phyloP scores from a whole-genome alignment of 208 protist genomes.

The Trypanosoma cruzi region DNA sequence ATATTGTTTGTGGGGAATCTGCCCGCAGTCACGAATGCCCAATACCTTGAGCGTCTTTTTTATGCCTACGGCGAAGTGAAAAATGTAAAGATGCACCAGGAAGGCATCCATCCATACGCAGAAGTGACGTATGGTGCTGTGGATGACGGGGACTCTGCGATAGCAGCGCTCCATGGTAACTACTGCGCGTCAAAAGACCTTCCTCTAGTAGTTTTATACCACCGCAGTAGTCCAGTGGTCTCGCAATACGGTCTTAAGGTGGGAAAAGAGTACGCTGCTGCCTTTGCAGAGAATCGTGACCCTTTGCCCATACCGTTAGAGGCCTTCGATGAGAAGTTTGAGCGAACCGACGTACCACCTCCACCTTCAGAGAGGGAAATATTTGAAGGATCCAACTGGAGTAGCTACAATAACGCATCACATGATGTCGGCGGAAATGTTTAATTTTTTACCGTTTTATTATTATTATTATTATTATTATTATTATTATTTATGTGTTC shows the following conservation, averaged over 20 bases:
- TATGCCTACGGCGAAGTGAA: conserved; percentile 77
- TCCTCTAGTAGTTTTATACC: conserved; percentile 86
- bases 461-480: neutral
- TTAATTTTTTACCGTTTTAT: neutral
- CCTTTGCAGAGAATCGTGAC: conserved; percentile 49
- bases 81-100: conserved; percentile 56
- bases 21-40: conserved; percentile 67
- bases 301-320: conserved; percentile 55
- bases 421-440: neutral
- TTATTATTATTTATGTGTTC: neutral
- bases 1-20: conserved; percentile 84
- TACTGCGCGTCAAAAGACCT: conserved; percentile 71
- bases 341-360: conserved; percentile 52
- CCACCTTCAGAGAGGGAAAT: conserved; percentile 68
- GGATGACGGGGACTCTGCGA: conserved; percentile 79
- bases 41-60: conserved; percentile 85
- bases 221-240: conserved; percentile 54
- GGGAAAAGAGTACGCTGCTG: conserved; percentile 60
- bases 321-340: conserved; percentile 59
- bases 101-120: conserved; percentile 56
- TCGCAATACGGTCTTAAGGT: conserved; percentile 70
- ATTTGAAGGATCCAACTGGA: conserved; percentile 21
- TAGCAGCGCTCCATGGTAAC: conserved; percentile 82
- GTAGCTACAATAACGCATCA: neutral
- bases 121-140: conserved; percentile 69